Base-by-base conservation (phyloP, 176 grass and related monocot species). In the Alopecurus myosuroides region DNA sequence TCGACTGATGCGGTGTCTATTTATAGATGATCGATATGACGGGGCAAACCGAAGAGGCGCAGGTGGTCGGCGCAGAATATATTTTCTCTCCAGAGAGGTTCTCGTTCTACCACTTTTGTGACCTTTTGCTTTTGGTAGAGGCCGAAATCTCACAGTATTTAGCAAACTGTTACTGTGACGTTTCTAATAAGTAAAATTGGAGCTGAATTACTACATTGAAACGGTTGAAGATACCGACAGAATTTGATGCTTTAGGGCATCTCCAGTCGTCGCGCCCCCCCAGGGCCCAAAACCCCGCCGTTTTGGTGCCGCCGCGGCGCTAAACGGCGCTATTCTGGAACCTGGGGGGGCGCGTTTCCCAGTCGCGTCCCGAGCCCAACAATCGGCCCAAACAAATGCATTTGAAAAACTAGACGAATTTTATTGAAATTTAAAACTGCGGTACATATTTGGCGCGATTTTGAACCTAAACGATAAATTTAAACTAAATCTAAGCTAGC, bases 91-190 rank as follows among this genome's bases (percentile, higher is more conserved):
- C 20, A 20, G 0, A 46, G 66, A 84, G 11, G 25, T 63, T 37
- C 65, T 66, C 9, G 18, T 75, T n/a, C 53, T 77, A 37, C 18
- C 23, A 33, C 51, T 72, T 74, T 83, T 8, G 3, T 44, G 46
- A 81, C 41, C 53, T 79, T n/a, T 88, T 79, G 66, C 86, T 73
- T 78, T 79, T 34, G 65, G 53, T 42, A 63, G 19, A 64, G 65
- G 65, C 30, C 86, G 71, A 14, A 34, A 73, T 84, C n/a, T n/a
- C n/a, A n/a, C n/a, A n/a, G n/a, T n/a, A 37, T 22, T 22, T 9
- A n/a, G 9, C 12, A 11, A 37, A 57, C 34, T 77, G 23, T n/a
- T 5, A 7, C 33, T 6, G 8, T 51, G 19, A 58, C 9, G 11
- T 70, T 70, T 70, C 22, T 20, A 70, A 40, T 70, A 8, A 70